Evolutionary conservation across 2,329 filamentous ascomycete genomes (phyloP).

Genomic region (Penicillium capsulatum): DNA sequence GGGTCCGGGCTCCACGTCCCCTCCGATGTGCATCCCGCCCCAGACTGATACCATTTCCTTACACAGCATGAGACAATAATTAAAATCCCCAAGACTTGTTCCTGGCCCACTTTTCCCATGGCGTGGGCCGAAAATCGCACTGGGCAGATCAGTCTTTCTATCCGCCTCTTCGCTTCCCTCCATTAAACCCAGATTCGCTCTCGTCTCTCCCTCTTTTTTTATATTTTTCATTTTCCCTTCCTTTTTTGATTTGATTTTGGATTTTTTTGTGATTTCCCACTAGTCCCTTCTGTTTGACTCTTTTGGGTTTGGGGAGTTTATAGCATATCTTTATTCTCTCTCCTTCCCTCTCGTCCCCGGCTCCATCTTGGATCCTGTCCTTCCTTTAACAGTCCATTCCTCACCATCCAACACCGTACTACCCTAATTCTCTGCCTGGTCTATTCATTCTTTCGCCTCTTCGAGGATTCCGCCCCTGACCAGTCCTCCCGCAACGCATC

Average conservation of each 20-base stretch:
- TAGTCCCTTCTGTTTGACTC: constrained; percentile 25
- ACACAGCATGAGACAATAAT: too few relatives aligned
- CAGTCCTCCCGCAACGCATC: background rate
- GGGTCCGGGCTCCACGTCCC: background rate
- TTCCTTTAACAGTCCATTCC: constrained; percentile 25
- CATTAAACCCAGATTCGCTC: background rate
- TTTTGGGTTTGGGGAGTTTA: constrained; percentile 30
- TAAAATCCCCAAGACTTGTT: constrained; percentile 4
- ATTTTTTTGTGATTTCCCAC: constrained; percentile 19
- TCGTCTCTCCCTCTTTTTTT: background rate
- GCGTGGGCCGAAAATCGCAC: background rate
- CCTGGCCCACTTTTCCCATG: constrained; percentile 8
- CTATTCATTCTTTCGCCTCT: constrained; percentile 1
- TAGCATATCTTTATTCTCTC: constrained; percentile 19
- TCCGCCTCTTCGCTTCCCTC: background rate
- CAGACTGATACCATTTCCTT: too few relatives aligned
- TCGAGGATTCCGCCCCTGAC: background rate
- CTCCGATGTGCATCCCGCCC: background rate
- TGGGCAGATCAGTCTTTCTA: background rate
- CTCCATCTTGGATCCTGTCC: constrained; percentile 36
- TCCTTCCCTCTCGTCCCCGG: constrained; percentile 24
- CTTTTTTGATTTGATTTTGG: constrained; percentile 7
- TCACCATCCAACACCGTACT: constrained; percentile 26
- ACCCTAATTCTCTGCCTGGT: constrained; percentile 20
- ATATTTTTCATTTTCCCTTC: background rate